Evolutionary conservation across 129 eudicot species (phyloP), one percentile per base, ranked within the genome.

Genomic region (Lonicera japonica): DNA sequence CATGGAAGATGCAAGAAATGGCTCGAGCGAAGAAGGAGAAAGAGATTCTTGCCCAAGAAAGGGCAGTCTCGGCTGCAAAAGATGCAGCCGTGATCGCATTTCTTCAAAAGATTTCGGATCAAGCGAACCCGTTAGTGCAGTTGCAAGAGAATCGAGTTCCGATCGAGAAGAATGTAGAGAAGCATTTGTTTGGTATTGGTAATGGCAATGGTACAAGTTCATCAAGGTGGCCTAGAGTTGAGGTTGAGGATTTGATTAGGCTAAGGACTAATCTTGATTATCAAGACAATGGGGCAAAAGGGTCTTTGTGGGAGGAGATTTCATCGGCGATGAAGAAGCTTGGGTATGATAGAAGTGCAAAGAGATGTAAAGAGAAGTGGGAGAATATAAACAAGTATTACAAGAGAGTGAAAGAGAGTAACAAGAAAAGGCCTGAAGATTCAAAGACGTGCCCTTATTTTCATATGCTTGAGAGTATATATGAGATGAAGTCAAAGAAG

Each of bases 391-490:
- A 80, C 41, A 80, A 76, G 75, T 80, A 80, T 62, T 80, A 61
- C 79, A 80, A 67, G 77, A 76, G 80, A 45, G 77, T 81, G 18
- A 76, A 77, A 64, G 78, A 75, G 2, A 72, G 75, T 78, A 75
- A 80, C 54, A 83, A 71, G 73, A 76, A 47, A 67, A 70, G 82
- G 69, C 82, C 79, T 0, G 69, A 66, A 20, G 81, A 79, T 69
- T 79, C 89, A 5, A 83, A 83, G 55, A 83, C 85, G 2, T 83
- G 89, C 25, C 82, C 73, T 1, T 83, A 83, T 60, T 83, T 75
- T 12, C 40, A 69, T 45, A 58, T 56, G 70, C 82, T 83, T 5
- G 89, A 83, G 20, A 54, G 74, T 8, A 19, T 83, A 8, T 75
- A 83, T 21, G 67, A 68, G 9, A 69, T 21, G 68, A 82, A 64